Percentiles rank a stretch among this genome's conserved stretches.
phyloP scores from a whole-genome alignment of 345 rosid species.

The Gossypium australe region DNA sequence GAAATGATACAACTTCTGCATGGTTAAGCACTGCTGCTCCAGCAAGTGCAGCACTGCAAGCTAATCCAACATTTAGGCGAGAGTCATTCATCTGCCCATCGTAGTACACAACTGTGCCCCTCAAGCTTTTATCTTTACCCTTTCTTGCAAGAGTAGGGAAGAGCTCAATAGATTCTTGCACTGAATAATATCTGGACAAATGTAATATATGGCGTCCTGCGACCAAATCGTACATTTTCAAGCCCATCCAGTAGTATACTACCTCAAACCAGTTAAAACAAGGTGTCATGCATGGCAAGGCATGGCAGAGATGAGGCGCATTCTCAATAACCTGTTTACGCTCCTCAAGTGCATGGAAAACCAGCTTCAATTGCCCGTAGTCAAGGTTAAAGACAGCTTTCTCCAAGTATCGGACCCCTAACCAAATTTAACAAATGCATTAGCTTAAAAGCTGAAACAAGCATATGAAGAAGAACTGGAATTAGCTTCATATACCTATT shows the following conservation, averaged over 20 bases:
- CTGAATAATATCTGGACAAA: constrained; percentile 87
- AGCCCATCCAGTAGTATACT: constrained; percentile 84
- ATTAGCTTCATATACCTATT: not conserved
- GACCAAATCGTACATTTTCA: constrained; percentile 94
- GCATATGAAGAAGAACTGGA: not conserved
- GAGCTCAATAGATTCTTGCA: constrained; percentile 71
- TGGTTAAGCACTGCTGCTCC: constrained; percentile 92
- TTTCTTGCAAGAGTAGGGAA: constrained; percentile 91
- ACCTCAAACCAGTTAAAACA: constrained; percentile 96
- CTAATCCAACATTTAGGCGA: constrained; percentile 78
- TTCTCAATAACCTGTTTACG: constrained; percentile 87
- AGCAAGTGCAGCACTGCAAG: constrained; percentile 82
- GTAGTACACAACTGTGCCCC: constrained; percentile 90
- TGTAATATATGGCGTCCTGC: constrained; percentile 82
- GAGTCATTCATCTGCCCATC: constrained; percentile 99
- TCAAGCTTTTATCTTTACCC: constrained; percentile 58
- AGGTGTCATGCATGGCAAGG: constrained; percentile 99
- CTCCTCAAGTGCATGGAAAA: constrained; percentile 94
- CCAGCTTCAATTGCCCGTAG: constrained; percentile 86
- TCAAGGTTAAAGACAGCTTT: constrained; percentile 95
- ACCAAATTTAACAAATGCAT: not conserved
- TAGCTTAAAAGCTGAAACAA: not conserved
- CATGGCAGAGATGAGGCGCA: constrained; percentile 94
- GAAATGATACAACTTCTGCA: constrained; percentile 79
- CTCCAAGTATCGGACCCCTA: constrained; percentile 96